phyloP scores from a whole-genome alignment of 306 rosid species.

The Prunus davidiana region DNA sequence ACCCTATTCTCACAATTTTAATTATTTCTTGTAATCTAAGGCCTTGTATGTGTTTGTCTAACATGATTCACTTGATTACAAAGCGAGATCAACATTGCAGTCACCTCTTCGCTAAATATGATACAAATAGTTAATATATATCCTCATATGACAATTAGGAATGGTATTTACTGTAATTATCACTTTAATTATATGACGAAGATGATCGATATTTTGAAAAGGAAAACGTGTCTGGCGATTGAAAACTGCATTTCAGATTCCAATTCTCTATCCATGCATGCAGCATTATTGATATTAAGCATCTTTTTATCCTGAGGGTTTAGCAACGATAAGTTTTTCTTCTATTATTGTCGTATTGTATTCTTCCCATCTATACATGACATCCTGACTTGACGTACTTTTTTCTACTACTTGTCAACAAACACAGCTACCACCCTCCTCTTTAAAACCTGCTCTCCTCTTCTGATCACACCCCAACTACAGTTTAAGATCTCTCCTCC shows the following conservation, averaged over 20 bases:
- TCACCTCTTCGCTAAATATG: too few species aligned
- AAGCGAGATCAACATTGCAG: too few species aligned
- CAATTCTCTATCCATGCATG: slow-evolving; percentile 46
- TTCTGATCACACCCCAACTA: slow-evolving; percentile 3
- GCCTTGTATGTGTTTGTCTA: too few species aligned
- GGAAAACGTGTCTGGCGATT: slow-evolving; percentile 15
- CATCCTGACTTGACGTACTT: slow-evolving; percentile 35
- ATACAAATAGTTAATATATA: too few species aligned
- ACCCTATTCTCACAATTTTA: too few species aligned
- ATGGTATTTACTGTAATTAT: background rate
- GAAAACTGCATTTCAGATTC: slow-evolving; percentile 44
- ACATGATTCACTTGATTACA: too few species aligned
- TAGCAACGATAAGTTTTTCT: slow-evolving; percentile 21
- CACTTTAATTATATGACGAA: background rate
- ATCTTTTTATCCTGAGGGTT: slow-evolving; percentile 48
- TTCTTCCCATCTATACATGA: slow-evolving; percentile 30
- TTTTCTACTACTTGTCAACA: slow-evolving; percentile 33
- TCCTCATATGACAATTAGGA: too few species aligned
- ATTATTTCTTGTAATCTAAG: too few species aligned
- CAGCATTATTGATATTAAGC: slow-evolving; percentile 60
- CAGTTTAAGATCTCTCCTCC: slow-evolving; percentile 4
- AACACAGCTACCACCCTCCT: slow-evolving; percentile 5
- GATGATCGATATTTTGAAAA: background rate
- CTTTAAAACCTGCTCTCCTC: slow-evolving; percentile 35
- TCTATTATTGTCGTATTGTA: slow-evolving; percentile 46